phyloP scores from a whole-genome alignment of 2,329 filamentous ascomycete species.

The Cyphellophora attinorum region DNA sequence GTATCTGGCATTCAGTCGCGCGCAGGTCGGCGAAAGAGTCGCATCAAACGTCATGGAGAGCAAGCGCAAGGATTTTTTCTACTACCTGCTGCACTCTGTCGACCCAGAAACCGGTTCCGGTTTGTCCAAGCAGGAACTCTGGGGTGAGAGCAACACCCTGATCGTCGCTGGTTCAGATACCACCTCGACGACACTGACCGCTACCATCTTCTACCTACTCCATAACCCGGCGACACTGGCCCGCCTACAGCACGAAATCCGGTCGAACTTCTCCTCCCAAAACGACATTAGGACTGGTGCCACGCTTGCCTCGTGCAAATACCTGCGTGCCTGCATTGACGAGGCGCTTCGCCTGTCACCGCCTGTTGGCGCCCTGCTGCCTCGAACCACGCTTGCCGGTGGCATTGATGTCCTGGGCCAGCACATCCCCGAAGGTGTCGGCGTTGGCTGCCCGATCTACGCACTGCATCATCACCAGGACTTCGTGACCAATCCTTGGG shows the following conservation, averaged over 20 bases:
- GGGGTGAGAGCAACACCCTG: conserved; percentile 62
- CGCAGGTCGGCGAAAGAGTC: conserved; percentile 2
- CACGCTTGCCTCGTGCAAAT: conserved; percentile 23
- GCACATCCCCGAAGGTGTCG: conserved; percentile 22
- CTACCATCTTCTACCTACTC: conserved; percentile 31
- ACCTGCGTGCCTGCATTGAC: conserved; percentile 28
- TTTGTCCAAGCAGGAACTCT: conserved; percentile 57
- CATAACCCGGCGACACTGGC: conserved; percentile 22
- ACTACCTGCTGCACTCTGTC: conserved; percentile 61
- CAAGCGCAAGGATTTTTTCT: conserved; percentile 61
- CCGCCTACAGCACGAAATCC: conserved; percentile 24
- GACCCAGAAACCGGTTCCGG: conserved; percentile 30
- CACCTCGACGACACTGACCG: conserved; percentile 52
- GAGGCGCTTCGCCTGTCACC: conserved; percentile 32
- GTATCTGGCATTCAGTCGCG: conserved; percentile 6
- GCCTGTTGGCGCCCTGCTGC: conserved; percentile 22
- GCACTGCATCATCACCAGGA: conserved; percentile 24
- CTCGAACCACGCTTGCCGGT: conserved; percentile 21
- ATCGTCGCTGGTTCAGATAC: conserved; percentile 66
- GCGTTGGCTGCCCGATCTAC: conserved; percentile 24
- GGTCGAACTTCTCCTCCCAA: conserved; percentile 22
- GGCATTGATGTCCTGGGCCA: conserved; percentile 24
- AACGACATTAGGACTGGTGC: conserved; percentile 30
- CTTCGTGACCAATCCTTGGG: conserved; percentile 21
- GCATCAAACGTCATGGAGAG: conserved; percentile 23